Evolutionary conservation across 495 filamentous ascomycete species (phyloP).

Genomic region (Letharia lupina): DNA sequence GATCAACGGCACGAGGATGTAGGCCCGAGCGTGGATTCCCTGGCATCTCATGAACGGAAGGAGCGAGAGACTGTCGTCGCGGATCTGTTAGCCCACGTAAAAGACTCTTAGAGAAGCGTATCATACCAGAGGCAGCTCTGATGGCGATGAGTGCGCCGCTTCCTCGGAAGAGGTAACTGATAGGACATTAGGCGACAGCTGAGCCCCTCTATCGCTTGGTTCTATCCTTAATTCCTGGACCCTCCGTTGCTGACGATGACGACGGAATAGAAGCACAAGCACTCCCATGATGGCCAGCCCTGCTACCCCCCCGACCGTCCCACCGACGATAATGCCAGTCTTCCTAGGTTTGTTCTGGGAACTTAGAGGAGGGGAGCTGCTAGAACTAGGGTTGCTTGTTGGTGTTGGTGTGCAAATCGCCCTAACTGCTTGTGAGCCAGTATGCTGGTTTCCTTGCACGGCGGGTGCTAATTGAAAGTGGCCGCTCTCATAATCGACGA

Average conservation of each 20-base stretch:
- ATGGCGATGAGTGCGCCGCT: background rate
- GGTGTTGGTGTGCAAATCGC: background rate
- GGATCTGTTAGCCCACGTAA: background rate
- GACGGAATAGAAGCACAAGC: background rate
- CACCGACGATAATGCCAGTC: background rate
- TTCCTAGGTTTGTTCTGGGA: background rate
- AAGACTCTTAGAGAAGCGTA: background rate
- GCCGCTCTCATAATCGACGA: slow-evolving; percentile 12
- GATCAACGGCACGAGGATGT: no score
- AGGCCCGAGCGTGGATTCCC: background rate
- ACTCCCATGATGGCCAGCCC: background rate
- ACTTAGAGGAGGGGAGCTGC: no score
- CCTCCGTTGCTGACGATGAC: background rate
- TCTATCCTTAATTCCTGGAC: background rate
- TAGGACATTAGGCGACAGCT: background rate
- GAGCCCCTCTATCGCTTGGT: background rate
- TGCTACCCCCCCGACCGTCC: background rate
- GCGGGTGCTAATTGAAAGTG: slow-evolving; percentile 10
- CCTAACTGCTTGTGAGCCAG: background rate
- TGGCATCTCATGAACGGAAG: background rate
- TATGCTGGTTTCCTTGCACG: background rate
- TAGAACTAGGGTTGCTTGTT: background rate
- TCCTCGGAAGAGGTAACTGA: background rate
- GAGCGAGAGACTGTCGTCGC: background rate
- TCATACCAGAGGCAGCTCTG: slow-evolving; percentile 1